Conservation (phyloP, 306 rosid genomes). For the Rubus parviflorus region DNA sequence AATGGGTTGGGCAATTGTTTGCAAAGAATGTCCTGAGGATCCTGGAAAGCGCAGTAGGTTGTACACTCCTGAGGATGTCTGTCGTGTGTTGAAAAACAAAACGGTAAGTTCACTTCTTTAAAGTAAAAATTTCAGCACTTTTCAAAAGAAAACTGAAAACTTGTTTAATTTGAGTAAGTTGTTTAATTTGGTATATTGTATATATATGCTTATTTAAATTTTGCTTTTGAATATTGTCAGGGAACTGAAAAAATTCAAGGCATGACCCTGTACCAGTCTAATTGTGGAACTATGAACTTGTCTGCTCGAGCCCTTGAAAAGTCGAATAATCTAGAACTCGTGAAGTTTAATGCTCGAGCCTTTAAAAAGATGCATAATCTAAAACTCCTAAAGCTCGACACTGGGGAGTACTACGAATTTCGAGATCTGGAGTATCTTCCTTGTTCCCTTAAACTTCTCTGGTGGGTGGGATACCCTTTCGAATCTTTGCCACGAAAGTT, state of each 20-base stretch:
- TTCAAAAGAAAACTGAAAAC: too few species aligned
- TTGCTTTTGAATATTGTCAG: conserved; percentile 2
- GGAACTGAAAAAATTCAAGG: conserved; percentile 14
- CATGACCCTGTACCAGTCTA: neutral
- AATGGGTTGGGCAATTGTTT: conserved; percentile 29
- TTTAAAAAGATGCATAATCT: too few species aligned
- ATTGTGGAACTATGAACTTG: neutral
- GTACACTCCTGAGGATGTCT: conserved; percentile 18
- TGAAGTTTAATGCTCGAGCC: too few species aligned
- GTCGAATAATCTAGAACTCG: conserved; percentile 25
- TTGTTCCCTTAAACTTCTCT: conserved; percentile 5
- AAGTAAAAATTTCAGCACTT: too few species aligned
- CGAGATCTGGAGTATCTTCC: conserved; percentile 22
- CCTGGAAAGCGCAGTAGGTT: conserved; percentile 9
- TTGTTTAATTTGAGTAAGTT: neutral
- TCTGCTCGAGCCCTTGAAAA: conserved; percentile 21
- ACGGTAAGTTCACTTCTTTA: too few species aligned
- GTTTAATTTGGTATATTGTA: neutral
- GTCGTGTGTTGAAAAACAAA: conserved; percentile 21
- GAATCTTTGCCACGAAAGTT: conserved; percentile 1
- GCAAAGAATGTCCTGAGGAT: neutral
- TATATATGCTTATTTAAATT: neutral
- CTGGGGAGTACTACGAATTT: neutral
- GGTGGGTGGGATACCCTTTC: conserved; percentile 18
- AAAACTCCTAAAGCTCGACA: too few species aligned